A percentile compares a stretch with the other conserved stretches of the same genome.
phyloP scores from a whole-genome alignment of 2,329 filamentous ascomycete genomes.

The Pseudogymnoascus sp. region DNA sequence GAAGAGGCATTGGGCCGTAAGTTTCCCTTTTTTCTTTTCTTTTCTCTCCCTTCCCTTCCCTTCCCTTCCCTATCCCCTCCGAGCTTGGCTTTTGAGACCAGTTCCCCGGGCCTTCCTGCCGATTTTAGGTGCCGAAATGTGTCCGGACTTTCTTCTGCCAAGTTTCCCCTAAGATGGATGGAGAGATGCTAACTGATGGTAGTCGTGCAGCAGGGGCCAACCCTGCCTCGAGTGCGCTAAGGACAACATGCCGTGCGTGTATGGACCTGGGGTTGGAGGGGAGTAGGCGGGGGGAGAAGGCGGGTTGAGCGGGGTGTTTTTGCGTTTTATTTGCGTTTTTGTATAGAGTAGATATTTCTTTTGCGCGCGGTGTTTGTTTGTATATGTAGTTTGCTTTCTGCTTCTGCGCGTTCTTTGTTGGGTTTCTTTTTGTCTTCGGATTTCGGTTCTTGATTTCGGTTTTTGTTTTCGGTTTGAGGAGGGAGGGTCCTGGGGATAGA shows the following conservation, averaged over 20 bases:
- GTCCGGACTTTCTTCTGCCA: not conserved
- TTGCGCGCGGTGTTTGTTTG: not conserved
- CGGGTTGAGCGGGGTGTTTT: not conserved
- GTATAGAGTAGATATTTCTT: not conserved
- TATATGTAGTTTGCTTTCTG: not conserved
- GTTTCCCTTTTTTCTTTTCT: not conserved
- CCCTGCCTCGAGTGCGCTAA: not conserved
- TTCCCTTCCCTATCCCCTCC: not conserved
- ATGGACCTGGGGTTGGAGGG: not conserved
- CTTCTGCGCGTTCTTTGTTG: not conserved
- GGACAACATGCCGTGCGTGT: not conserved
- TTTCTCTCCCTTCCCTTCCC: not conserved
- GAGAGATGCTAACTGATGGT: not conserved
- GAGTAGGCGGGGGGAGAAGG: not conserved
- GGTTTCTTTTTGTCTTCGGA: not conserved
- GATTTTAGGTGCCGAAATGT: not conserved
- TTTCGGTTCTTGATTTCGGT: not conserved
- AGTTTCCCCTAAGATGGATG: not conserved
- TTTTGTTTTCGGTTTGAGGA: not conserved
- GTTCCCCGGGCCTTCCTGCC: not conserved
- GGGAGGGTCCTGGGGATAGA: not conserved
- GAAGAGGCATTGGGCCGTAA: not conserved
- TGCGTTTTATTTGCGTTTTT: not conserved
- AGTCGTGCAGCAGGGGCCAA: not conserved
- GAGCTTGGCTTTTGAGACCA: not conserved